Evolutionary conservation across 345 rosid species (phyloP), one percentile per base, ranked within the genome.

Genomic region (Crucihimalaya himalaica): DNA sequence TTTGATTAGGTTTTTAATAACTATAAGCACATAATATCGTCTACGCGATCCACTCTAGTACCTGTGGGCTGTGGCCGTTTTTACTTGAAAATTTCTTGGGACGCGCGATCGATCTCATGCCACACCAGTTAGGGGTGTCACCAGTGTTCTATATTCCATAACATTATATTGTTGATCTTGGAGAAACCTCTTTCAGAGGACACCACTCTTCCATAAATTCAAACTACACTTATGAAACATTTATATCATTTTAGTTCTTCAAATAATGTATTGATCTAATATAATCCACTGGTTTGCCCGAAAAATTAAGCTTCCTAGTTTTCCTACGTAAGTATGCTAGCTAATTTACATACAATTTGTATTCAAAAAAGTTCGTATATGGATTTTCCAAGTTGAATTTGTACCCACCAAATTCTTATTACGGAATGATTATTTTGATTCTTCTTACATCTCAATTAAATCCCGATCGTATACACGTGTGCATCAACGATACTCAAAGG

Each of bases 361-460:
- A 18, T 46, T 29, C 29, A 39, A 31, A 47, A 32, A 29, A 16
- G 13, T 7, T 11, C 12, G 8, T 37, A 8, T 29, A 18, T 37
- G 40, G 14, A 37, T 37, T 37, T 32, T 19, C 15, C 1, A 19
- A 43, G 46, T 53, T 23, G 56, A 57, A 29, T 57, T 4, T 48
- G 34, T 13, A 50, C 46, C 21, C 23, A 15, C 35, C 47, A 50
- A 29, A 21, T 2, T 14, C 1, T 13, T 21, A 21, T 15, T 21
- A 51, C n/a, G 67, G 50, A 71, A 71, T 60, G 48, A 58, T 47
- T 47, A 15, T 50, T 60, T 40, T 51, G 28, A 52, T 52, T 52
- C 32, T 51, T 62, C 23, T 62, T 29, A 4, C 48, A 71, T 47
- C 5, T 48, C 4, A 35, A 50, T 5, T 61, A 50, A 29, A 40